Base-by-base conservation (phyloP, 768 basidiomycete species). In the Candolleomyces efflorescens region DNA sequence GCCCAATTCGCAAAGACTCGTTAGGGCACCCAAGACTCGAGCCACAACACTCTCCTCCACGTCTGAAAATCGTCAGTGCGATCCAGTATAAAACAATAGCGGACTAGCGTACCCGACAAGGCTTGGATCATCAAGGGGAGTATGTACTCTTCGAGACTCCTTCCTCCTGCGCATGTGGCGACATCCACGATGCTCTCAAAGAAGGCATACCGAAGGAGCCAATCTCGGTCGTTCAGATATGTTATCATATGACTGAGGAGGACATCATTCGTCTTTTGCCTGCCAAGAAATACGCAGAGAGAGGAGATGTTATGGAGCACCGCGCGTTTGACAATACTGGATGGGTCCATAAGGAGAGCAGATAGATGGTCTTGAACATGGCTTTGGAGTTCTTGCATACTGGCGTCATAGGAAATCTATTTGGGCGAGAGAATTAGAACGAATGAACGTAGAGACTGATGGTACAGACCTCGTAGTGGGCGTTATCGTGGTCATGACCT, bases 151-250 rank as follows among this genome's bases (percentile, higher is more conserved):
- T 32, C 32, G 7, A 32, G n/a, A 62, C 92, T 95, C 58, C 88
- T 77, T 27, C 90, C 89, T 1, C 95, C 95, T 3, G 95, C 92
- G 73, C 92, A 96, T 0, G 90, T 91, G 5, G 95, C 95, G 0
- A 99, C 94, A 60, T 93, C 94, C 18, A 98, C 92, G 26, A 97
- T 93, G 59, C 90, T 90, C 68, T 96, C 94, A 65, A 98, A 97
- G 71, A 98, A 99, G 0, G 92, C 91, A 65, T 86, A 84, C 2
- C 97, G 82, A 53, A 98, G 72, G 15, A 89, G 72, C 96, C 97
- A 98, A 68, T 98, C 95, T 17, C 92, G 79, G 65, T 96, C 92
- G 64, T 96, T 94, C 23, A 90, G 75, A 64, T 89, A 90, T 0
- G 89, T 91, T 62, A 90, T 88, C 82, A 92, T 87, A 68, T 90